Conservation (phyloP, 2,329 filamentous ascomycete genomes). For the Epichloe sibirici region DNA sequence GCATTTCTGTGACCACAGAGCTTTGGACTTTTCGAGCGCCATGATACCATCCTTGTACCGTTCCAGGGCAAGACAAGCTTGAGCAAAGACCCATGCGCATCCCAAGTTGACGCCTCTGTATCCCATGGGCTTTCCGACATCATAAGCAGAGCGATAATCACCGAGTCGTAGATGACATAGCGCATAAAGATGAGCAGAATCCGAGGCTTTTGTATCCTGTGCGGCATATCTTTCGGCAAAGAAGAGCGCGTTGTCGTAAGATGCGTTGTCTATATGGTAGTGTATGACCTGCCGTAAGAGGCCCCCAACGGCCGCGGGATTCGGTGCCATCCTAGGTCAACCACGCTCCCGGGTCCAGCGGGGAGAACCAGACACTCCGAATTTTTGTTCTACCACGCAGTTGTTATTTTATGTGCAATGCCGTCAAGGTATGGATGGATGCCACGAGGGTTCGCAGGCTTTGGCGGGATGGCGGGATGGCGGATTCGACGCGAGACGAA, state of each 20-base stretch:
- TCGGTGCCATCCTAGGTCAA: constrained; percentile 37
- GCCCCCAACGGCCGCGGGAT: constrained; percentile 34
- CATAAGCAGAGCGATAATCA: constrained; percentile 75
- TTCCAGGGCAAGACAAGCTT: constrained; percentile 71
- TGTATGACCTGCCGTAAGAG: constrained; percentile 48
- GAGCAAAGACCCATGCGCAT: constrained; percentile 84
- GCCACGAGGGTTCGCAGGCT: constrained; percentile 2
- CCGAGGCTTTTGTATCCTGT: constrained; percentile 68
- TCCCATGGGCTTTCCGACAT: constrained; percentile 61
- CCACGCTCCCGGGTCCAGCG: constrained; percentile 1
- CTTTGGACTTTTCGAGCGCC: constrained; percentile 70
- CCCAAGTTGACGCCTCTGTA: constrained; percentile 66
- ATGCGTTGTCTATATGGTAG: constrained; percentile 77
- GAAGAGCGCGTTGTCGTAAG: constrained; percentile 83
- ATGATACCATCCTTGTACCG: constrained; percentile 69
- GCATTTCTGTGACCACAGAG: constrained; percentile 63
- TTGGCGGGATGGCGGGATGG: neutral
- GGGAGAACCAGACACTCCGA: neutral
- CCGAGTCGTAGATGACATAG: constrained; percentile 76
- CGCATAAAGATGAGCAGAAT: constrained; percentile 72
- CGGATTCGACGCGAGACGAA: neutral
- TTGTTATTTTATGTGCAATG: neutral
- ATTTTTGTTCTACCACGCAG: neutral
- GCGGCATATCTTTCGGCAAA: constrained; percentile 78
- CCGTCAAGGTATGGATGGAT: constrained; percentile 1